Base-by-base conservation (phyloP, 352 stramenopile species). In the Phytopythium cucurbitacearum region DNA sequence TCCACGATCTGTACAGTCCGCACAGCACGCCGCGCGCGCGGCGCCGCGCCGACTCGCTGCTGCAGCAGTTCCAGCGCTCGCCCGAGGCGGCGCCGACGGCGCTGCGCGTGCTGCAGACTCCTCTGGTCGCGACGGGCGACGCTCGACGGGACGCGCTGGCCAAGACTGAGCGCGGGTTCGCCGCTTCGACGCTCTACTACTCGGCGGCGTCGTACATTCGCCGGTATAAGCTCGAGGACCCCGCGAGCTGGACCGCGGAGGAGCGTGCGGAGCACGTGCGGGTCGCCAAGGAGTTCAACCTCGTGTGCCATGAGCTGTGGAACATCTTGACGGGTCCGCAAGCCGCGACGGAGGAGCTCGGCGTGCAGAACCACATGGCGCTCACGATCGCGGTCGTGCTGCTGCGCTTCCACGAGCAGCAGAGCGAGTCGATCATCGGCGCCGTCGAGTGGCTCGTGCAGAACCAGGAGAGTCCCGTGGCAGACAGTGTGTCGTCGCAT, bases 301-400 rank as follows among this genome's bases (percentile, higher is more conserved):
- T 63, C 15, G 66, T 93, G 45, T 87, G 78, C 13, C 82, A 87
- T 34, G 64, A 91, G 46, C 68, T 91, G 33, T 93, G 82, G 82
- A 82, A 89, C 52, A 57, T 93, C 7, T 50, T 93, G 11, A 93
- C 78, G 11, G 73, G 77, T 1, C 73, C 74, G 3, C 73, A 81
- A 35, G 74, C 73, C 12, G 67, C 56, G 0, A 32, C 71, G 2
- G 82, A 93, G 46, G 77, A 89, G 38, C 51, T 64, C 0, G 78
- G 69, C 49, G 78, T 89, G 52, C 78, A 89, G 58, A 93, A 67
- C 4, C 72, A 89, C 36, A 53, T 93, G 51, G 74, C 80, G 33
- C 74, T 90, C 53, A 81, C 80, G n/a, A 71, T 93, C 51, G 82
- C 76, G 3, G 79, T 90, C 33, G 85, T 93, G 43, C 53, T 93